These are phyloP conservation scores for Penicillium glabrum DNA, from an alignment of 2,329 filamentous ascomycete species.

Conservation along the genomic window DNA sequence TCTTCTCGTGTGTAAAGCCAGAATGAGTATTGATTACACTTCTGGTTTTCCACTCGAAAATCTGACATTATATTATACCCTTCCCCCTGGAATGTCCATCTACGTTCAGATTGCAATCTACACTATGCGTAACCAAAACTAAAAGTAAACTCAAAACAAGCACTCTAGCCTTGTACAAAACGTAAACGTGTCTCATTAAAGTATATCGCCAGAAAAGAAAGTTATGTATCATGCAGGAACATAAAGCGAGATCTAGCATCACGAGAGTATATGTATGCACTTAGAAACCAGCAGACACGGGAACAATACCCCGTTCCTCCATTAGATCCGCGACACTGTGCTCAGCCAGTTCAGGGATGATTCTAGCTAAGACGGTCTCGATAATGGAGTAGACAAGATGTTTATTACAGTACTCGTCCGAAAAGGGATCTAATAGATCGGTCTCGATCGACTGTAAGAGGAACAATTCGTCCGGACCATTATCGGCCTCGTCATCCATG, in stretches of 20 bases:
- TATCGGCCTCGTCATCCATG: slow-evolving; percentile 16
- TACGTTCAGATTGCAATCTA: slow-evolving; percentile 2
- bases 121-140: neutral
- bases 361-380: slow-evolving; percentile 75
- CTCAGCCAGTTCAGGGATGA: slow-evolving; percentile 81
- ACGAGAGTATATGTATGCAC: neutral
- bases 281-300: slow-evolving; percentile 14
- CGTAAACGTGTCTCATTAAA: slow-evolving; percentile 11
- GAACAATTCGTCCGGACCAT: slow-evolving; percentile 48
- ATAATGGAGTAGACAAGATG: slow-evolving; percentile 81
- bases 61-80: slow-evolving; percentile 12
- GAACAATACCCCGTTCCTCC: slow-evolving; percentile 63
- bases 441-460: slow-evolving; percentile 62
- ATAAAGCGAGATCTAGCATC: neutral
- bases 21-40: neutral
- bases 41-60: neutral
- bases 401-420: slow-evolving; percentile 87
- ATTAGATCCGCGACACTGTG: slow-evolving; percentile 70
- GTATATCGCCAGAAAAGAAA: neutral
- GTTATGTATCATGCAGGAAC: neutral
- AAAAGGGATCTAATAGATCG: slow-evolving; percentile 69
- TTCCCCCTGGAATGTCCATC: neutral
- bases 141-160: neutral
- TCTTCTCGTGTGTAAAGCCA: neutral
- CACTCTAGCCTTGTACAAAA: neutral